Evolutionary conservation across 2,329 filamentous ascomycete genomes (phyloP).

Genomic region (Sporothrix humicola): DNA sequence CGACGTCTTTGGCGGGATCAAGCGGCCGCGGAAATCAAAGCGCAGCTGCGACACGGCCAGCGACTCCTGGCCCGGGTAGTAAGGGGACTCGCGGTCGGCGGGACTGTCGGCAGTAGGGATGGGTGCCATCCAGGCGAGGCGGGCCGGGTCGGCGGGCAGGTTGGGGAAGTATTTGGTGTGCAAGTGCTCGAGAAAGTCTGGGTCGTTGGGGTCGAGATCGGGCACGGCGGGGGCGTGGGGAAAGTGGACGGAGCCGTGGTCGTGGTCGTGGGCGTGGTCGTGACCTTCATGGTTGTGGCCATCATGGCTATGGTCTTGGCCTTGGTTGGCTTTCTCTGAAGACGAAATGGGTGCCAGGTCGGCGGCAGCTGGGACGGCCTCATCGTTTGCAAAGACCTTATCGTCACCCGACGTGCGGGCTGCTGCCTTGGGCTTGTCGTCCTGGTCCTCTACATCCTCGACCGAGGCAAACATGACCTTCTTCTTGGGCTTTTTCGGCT

Average conservation of each 20-base stretch:
- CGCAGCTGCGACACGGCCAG: constrained; percentile 79
- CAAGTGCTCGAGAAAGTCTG: constrained; percentile 81
- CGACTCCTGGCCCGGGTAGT: constrained; percentile 76
- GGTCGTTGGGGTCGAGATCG: constrained; percentile 81
- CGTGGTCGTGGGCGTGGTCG: constrained; percentile 42
- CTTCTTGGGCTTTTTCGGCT: constrained; percentile 42
- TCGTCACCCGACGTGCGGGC: constrained; percentile 18
- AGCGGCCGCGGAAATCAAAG: constrained; percentile 82
- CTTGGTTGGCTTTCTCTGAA: constrained; percentile 35
- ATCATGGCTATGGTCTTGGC: constrained; percentile 36
- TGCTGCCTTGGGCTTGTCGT: background rate
- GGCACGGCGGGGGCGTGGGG: constrained; percentile 61
- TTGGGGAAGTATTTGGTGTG: constrained; percentile 94
- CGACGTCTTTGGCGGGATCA: constrained; percentile 78
- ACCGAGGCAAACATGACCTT: constrained; percentile 40
- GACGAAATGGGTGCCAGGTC: constrained; percentile 50
- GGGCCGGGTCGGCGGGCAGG: constrained; percentile 81
- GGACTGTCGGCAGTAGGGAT: constrained; percentile 67
- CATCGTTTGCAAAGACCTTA: background rate
- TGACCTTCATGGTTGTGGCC: constrained; percentile 26
- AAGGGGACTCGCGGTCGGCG: constrained; percentile 74
- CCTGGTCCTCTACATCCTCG: constrained; percentile 24
- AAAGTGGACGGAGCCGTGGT: constrained; percentile 61
- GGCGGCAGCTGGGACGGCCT: constrained; percentile 48
- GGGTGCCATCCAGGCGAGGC: constrained; percentile 88